These are phyloP conservation scores for Saccharomyces hybrid DNA, from an alignment of 1,139 yeast species.

Conservation along the genomic window DNA sequence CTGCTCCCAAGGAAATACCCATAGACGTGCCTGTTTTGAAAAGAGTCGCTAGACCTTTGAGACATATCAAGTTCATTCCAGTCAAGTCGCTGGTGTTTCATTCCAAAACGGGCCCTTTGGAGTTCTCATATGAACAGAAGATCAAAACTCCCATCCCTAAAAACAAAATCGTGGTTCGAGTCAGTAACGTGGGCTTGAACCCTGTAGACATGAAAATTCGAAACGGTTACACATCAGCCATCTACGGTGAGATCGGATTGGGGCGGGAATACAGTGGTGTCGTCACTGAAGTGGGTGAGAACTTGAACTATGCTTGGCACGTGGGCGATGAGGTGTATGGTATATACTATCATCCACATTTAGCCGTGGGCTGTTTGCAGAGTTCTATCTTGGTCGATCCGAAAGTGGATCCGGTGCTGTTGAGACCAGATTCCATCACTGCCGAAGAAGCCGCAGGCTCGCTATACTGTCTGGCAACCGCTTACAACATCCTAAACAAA, in stretches of 20 bases:
- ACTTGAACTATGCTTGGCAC: slow-evolving; percentile 35
- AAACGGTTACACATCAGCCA: slow-evolving; percentile 32
- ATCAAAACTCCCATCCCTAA: slow-evolving; percentile 38
- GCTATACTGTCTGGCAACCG: slow-evolving; percentile 49
- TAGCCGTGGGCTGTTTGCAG: slow-evolving; percentile 46
- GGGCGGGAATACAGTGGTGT: slow-evolving; percentile 69
- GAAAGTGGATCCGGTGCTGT: slow-evolving; percentile 35
- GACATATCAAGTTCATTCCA: slow-evolving; percentile 37
- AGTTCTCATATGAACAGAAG: slow-evolving; percentile 36
- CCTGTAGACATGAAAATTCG: slow-evolving; percentile 57
- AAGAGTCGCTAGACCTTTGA: slow-evolving; percentile 37
- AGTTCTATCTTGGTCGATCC: slow-evolving; percentile 44
- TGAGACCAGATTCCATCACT: slow-evolving; percentile 43
- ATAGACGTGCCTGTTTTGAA: slow-evolving; percentile 20
- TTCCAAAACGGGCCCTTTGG: slow-evolving; percentile 33
- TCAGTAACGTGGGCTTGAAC: slow-evolving; percentile 37
- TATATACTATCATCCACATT: slow-evolving; percentile 37
- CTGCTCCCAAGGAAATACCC: slow-evolving; percentile 21
- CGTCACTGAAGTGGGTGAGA: slow-evolving; percentile 50
- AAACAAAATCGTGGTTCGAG: slow-evolving; percentile 49
- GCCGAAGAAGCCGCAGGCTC: slow-evolving; percentile 55
- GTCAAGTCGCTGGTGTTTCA: slow-evolving; percentile 34
- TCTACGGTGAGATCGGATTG: slow-evolving; percentile 45
- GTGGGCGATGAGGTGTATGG: slow-evolving; percentile 68
- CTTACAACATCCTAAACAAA: slow-evolving; percentile 39